These are phyloP conservation scores for Hanseniaspora guilliermondii DNA, from an alignment of 805 yeast species.

Conservation along the genomic window DNA sequence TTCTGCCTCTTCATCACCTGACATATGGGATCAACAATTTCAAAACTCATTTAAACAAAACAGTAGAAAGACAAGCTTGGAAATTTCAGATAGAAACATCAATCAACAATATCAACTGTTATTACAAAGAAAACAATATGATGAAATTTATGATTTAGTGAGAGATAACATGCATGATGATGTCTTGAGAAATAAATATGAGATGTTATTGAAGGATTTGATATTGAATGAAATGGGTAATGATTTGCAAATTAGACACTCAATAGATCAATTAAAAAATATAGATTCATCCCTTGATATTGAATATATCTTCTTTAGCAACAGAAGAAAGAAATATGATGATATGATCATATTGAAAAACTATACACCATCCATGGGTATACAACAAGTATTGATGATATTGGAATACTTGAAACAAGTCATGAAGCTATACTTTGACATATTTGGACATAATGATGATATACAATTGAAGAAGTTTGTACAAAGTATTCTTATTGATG, in stretches of 20 bases:
- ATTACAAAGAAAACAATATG: constrained; percentile 6
- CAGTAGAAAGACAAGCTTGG: neutral
- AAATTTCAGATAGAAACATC: neutral
- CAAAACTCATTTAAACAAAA: neutral
- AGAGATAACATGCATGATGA: neutral
- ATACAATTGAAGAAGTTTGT: neutral
- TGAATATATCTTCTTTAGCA: neutral
- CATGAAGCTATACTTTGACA: neutral
- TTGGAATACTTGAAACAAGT: constrained; percentile 3
- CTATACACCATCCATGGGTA: neutral
- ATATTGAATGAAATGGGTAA: neutral
- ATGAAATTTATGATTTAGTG: constrained; percentile 4
- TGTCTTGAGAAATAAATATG: neutral
- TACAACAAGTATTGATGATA: neutral
- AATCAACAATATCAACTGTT: neutral
- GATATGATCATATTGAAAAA: neutral
- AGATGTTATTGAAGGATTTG: neutral
- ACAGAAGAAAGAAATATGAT: neutral
- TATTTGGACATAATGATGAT: neutral
- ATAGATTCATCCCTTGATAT: neutral
- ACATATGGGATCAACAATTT: constrained; percentile 9
- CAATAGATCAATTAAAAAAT: neutral
- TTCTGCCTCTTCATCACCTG: constrained; percentile 4
- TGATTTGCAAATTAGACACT: neutral
- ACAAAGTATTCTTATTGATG: neutral